Percentiles rank a stretch among this genome's conserved stretches.
phyloP scores from a whole-genome alignment of 495 filamentous ascomycete species.

The Aspergillus ellipticus region DNA sequence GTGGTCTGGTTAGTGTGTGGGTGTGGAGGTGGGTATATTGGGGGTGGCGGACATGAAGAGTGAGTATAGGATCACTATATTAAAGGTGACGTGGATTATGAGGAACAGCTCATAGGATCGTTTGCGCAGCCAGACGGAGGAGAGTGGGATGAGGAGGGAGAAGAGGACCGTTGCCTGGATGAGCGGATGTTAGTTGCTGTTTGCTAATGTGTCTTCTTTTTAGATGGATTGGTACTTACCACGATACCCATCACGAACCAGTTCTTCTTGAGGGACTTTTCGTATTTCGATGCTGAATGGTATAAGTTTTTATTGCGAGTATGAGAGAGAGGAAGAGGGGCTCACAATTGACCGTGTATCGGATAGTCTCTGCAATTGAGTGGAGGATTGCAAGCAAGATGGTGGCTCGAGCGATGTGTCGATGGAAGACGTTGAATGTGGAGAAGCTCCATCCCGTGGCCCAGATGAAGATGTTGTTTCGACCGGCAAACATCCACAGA shows the following conservation, averaged over 20 bases:
- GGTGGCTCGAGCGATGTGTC: constrained; percentile 37
- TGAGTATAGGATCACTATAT: constrained; percentile 32
- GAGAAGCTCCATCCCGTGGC: constrained; percentile 34
- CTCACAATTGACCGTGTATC: constrained; percentile 3
- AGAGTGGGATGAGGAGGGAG: constrained; percentile 32
- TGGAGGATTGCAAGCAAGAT: constrained; percentile 42
- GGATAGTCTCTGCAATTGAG: constrained; percentile 33
- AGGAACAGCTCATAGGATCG: constrained; percentile 46
- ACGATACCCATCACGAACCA: constrained; percentile 39
- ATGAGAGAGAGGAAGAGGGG: not conserved
- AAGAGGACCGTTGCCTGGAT: constrained; percentile 42
- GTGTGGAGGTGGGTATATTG: not conserved
- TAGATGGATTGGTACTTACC: constrained; percentile 8
- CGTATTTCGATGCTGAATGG: constrained; percentile 16
- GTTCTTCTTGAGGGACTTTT: too few species aligned
- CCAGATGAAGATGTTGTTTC: constrained; percentile 44
- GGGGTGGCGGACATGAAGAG: constrained; percentile 32
- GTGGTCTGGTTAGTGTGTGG: not conserved
- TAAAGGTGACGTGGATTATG: constrained; percentile 38
- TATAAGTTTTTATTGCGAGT: constrained; percentile 6
- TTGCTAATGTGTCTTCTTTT: not conserved
- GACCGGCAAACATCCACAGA: constrained; percentile 35
- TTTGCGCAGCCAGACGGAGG: constrained; percentile 33
- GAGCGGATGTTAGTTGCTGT: too few species aligned
- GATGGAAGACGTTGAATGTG: constrained; percentile 41